These are phyloP conservation scores for Calophaca sinica DNA, from an alignment of 306 rosid species.

Conservation along the genomic window DNA sequence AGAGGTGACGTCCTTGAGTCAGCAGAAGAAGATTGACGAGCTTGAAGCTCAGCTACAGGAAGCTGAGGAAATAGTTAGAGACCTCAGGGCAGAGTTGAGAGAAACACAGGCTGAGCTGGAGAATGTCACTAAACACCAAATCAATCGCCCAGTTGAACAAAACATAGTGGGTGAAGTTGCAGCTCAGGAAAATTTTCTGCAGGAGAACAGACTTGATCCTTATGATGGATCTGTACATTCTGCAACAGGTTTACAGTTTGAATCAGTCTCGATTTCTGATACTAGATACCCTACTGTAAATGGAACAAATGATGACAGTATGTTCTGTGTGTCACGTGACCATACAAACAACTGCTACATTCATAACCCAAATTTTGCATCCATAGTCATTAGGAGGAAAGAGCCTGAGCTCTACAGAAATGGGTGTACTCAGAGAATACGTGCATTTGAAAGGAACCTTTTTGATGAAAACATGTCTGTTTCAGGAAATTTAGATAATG, in stretches of 20 bases:
- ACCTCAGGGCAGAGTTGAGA: slow-evolving; percentile 79
- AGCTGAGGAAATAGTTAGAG: slow-evolving; percentile 86
- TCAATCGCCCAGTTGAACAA: slow-evolving; percentile 49
- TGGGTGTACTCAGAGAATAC: slow-evolving; percentile 86
- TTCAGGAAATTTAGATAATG: slow-evolving; percentile 60
- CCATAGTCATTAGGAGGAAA: slow-evolving; percentile 77
- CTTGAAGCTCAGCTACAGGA: slow-evolving; percentile 92
- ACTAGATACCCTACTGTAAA: slow-evolving; percentile 38
- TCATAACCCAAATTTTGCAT: slow-evolving; percentile 70
- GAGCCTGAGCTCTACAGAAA: slow-evolving; percentile 73
- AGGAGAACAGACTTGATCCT: slow-evolving; percentile 39
- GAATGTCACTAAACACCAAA: slow-evolving; percentile 55
- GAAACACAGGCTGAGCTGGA: slow-evolving; percentile 73
- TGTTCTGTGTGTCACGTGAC: slow-evolving; percentile 48
- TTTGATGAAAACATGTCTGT: slow-evolving; percentile 58
- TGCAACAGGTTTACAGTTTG: slow-evolving; percentile 48
- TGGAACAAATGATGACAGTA: slow-evolving; percentile 50
- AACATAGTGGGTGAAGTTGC: slow-evolving; percentile 46
- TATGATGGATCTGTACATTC: slow-evolving; percentile 39
- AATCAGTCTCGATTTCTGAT: slow-evolving; percentile 41
- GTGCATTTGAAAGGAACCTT: slow-evolving; percentile 76
- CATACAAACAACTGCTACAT: slow-evolving; percentile 54
- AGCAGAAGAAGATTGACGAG: slow-evolving; percentile 74
- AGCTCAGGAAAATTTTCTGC: slow-evolving; percentile 44
- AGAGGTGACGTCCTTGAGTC: slow-evolving; percentile 62